Conservation (phyloP, 2,329 filamentous ascomycete genomes). For the Calonectria pseudoreteaudii region DNA sequence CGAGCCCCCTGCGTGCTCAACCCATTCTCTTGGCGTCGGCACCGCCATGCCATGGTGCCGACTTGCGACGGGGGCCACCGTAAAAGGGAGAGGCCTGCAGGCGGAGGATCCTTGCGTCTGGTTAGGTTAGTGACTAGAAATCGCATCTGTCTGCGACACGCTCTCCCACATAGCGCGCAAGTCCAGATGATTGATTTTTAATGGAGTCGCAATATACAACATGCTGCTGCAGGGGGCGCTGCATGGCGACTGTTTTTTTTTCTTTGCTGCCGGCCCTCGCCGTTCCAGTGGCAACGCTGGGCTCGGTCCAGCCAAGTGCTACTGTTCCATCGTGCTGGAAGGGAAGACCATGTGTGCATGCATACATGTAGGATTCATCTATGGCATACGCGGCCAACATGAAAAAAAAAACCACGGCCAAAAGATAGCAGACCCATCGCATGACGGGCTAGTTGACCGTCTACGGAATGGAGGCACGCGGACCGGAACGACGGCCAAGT, state of each 20-base stretch:
- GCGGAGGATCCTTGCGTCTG: slow-evolving; percentile 14
- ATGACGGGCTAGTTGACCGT: background rate
- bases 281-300: slow-evolving; percentile 14
- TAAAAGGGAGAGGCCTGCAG: slow-evolving; percentile 2
- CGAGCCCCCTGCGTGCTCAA: slow-evolving; percentile 12
- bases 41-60: background rate
- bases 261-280: background rate
- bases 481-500: slow-evolving; percentile 3
- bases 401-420: background rate
- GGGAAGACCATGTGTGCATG: slow-evolving; percentile 3
- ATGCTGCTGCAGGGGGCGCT: slow-evolving; percentile 19
- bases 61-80: background rate
- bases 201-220: slow-evolving; percentile 10
- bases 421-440: background rate
- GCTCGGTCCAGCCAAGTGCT: background rate
- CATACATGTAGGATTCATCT: background rate
- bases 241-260: slow-evolving; percentile 9
- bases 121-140: background rate
- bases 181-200: slow-evolving; percentile 12
- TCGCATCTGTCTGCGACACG: slow-evolving; percentile 14
- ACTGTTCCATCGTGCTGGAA: slow-evolving; percentile 7
- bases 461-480: background rate
- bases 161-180: slow-evolving; percentile 5
- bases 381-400: background rate
- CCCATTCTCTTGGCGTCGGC: background rate